Percentiles rank a stretch among this genome's conserved stretches.
Evolutionary conservation across 2,329 filamentous ascomycete genomes (phyloP).

Genomic region (Fusarium sp.): DNA sequence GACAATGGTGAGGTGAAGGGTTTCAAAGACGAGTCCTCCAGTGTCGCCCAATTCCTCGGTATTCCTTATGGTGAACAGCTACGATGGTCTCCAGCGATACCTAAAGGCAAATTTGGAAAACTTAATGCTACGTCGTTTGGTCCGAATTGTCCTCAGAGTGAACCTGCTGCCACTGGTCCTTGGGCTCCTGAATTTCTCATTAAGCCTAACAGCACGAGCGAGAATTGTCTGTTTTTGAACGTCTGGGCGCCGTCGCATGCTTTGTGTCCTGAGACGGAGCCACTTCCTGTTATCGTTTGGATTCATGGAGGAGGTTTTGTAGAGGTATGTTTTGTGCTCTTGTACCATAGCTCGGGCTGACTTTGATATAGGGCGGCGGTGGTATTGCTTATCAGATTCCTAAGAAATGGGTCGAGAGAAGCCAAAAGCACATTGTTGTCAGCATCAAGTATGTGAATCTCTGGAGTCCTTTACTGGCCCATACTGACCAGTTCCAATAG

Average conservation of each 20-base stretch:
- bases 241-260: not conserved
- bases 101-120: not conserved
- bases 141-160: conserved; percentile 8
- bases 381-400: conserved; percentile 10
- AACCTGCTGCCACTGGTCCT: not conserved
- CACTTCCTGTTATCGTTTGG: conserved; percentile 8
- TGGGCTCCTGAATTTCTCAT: conserved; percentile 16
- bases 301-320: conserved; percentile 7
- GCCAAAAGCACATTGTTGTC: conserved; percentile 15
- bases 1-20: not conserved
- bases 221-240: conserved; percentile 6
- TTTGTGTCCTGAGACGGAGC: not conserved
- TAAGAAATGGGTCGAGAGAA: not conserved
- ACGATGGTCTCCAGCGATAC: conserved; percentile 3
- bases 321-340: not conserved
- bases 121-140: not conserved
- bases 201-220: conserved; percentile 12
- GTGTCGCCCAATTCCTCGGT: conserved; percentile 12
- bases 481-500: not conserved
- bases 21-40: not conserved
- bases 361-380: conserved; percentile 2
- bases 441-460: conserved; percentile 2
- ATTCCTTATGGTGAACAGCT: conserved; percentile 11
- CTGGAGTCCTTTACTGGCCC: too few species aligned
- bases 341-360: not conserved